A percentile compares a stretch with the other conserved stretches of the same genome.
phyloP scores from a whole-genome alignment of 2,329 filamentous ascomycete genomes.

The Xylariales sp. region DNA sequence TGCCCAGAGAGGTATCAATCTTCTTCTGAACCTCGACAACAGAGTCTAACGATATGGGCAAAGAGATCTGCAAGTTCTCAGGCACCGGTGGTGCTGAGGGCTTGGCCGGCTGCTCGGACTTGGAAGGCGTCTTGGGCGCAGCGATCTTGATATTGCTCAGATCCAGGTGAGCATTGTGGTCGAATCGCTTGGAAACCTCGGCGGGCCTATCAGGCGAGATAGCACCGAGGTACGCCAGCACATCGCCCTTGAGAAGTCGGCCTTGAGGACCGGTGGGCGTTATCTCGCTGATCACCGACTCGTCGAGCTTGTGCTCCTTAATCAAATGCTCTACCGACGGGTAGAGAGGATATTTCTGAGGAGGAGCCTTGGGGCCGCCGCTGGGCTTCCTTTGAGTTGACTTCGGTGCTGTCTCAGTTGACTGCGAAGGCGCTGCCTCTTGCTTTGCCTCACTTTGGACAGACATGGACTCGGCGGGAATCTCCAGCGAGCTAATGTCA shows the following conservation, averaged over 20 bases:
- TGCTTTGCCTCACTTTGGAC: conserved; percentile 32
- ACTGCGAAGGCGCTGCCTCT: conserved; percentile 13
- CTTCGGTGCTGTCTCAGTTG: conserved; percentile 17
- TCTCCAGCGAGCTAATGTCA: conserved; percentile 68
- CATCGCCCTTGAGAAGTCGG: conserved; percentile 89
- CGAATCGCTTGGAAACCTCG: conserved; percentile 65
- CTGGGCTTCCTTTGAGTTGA: conserved; percentile 25
- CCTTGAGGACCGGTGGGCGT: conserved; percentile 83
- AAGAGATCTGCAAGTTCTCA: conserved; percentile 56
- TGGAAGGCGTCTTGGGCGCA: conserved; percentile 34
- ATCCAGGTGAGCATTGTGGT: conserved; percentile 78
- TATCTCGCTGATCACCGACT: conserved; percentile 75
- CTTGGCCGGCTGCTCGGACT: conserved; percentile 27
- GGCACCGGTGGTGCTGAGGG: conserved; percentile 36
- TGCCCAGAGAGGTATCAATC: conserved; percentile 71
- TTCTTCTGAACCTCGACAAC: conserved; percentile 78
- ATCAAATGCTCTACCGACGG: conserved; percentile 83
- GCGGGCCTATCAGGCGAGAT: conserved; percentile 70
- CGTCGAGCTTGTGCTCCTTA: conserved; percentile 71
- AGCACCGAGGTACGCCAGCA: conserved; percentile 81
- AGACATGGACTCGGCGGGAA: conserved; percentile 56
- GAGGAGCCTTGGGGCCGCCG: conserved; percentile 45
- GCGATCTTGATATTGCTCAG: conserved; percentile 92
- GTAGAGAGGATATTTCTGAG: conserved; percentile 68
- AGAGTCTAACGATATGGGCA: conserved; percentile 74